These are phyloP conservation scores for Cladosporium sp. DNA, from an alignment of 2,329 filamentous ascomycete species.

Conservation along the genomic window DNA sequence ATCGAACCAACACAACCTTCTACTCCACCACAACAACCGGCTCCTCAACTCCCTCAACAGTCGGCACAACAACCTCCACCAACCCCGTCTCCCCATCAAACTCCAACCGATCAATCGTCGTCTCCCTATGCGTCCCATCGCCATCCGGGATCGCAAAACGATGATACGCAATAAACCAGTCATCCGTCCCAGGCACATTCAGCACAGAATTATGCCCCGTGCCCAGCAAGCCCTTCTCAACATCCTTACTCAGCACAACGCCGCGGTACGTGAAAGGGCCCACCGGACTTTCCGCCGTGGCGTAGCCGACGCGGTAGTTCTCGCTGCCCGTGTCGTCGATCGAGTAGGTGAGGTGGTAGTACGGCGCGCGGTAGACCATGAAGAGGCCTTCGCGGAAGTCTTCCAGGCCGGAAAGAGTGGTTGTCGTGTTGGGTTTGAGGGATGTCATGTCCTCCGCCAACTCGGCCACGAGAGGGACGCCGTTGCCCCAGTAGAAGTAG, in stretches of 20 bases:
- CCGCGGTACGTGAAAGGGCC: constrained; percentile 47
- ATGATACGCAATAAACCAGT: constrained; percentile 51
- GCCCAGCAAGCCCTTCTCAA: constrained; percentile 39
- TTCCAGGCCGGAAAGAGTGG: constrained; percentile 34
- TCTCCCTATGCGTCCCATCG: constrained; percentile 42
- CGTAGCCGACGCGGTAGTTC: constrained; percentile 47
- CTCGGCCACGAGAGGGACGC: constrained; percentile 39
- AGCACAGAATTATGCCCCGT: constrained; percentile 46
- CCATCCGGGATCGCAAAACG: constrained; percentile 45
- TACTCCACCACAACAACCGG: not conserved
- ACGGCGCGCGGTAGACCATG: constrained; percentile 41
- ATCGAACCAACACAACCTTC: too few relatives aligned
- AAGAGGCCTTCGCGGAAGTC: constrained; percentile 45
- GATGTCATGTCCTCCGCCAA: constrained; percentile 45
- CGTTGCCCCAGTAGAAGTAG: constrained; percentile 36
- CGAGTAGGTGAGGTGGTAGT: constrained; percentile 48
- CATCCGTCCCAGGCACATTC: constrained; percentile 46
- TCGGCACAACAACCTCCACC: constrained; percentile 37
- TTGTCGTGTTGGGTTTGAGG: constrained; percentile 36
- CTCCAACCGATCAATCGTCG: constrained; percentile 39
- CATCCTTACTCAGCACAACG: constrained; percentile 42
- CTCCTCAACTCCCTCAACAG: constrained; percentile 25
- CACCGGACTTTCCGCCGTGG: constrained; percentile 34
- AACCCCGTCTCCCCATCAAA: constrained; percentile 37
- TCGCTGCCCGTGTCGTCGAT: constrained; percentile 46